Percentiles rank a stretch among this genome's conserved stretches.
These are phyloP conservation scores for Debaryomyces tyrocola DNA, from an alignment of 805 yeast genomes.

Conservation along the genomic window DNA sequence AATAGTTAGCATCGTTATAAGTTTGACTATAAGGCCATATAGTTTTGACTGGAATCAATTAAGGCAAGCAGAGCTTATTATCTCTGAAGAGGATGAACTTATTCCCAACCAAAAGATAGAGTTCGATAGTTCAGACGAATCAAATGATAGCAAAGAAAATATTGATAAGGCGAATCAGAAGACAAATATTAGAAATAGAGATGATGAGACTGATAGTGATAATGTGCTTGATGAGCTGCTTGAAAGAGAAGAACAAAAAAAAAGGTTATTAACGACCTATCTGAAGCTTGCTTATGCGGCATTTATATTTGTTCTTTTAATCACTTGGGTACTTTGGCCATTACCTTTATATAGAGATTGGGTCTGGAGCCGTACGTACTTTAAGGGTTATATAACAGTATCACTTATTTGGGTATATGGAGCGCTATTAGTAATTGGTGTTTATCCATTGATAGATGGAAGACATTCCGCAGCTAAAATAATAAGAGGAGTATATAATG, in stretches of 20 bases:
- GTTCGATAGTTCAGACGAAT: neutral
- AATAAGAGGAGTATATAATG: constrained; percentile 17
- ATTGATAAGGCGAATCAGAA: no score
- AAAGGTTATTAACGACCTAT: constrained; percentile 13
- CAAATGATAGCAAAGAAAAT: neutral
- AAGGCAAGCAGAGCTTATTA: constrained; percentile 17
- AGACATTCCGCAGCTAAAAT: constrained; percentile 28
- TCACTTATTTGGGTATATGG: constrained; percentile 39
- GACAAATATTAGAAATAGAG: no score
- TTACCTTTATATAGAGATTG: constrained; percentile 44
- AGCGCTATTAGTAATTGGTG: constrained; percentile 31
- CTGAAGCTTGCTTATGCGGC: constrained; percentile 25
- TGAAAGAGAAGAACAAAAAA: constrained; percentile 2
- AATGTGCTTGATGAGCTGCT: neutral
- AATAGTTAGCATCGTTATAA: constrained; percentile 23
- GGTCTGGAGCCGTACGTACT: constrained; percentile 36
- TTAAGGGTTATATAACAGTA: constrained; percentile 39
- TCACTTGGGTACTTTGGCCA: constrained; percentile 44
- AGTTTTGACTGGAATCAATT: constrained; percentile 30
- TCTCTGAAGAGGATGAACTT: constrained; percentile 8
- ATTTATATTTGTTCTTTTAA: constrained; percentile 22
- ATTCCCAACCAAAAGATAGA: neutral
- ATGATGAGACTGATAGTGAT: neutral
- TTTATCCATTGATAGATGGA: constrained; percentile 36
- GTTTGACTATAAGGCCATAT: constrained; percentile 23